phyloP scores from a whole-genome alignment of 345 rosid species.

The Citrus sinensis region DVS_A1.0 CM039169.1:2858001-2858500 shows the following conservation, averaged over 20 bases:
- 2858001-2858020: background rate
- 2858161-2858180: conserved; percentile 79
- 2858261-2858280: too few relatives aligned
- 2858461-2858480: background rate
- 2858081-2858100: conserved; percentile 82
- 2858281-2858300: too few relatives aligned
- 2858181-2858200: conserved; percentile 65
- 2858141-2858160: conserved; percentile 88
- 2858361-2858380: too few relatives aligned
- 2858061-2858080: conserved; percentile 93
- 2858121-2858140: conserved; percentile 80
- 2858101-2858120: conserved; percentile 80
- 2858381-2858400: too few relatives aligned
- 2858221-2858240: conserved; percentile 76
- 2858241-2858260: conserved; percentile 50
- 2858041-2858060: conserved; percentile 32
- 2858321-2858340: too few relatives aligned
- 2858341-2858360: too few relatives aligned
- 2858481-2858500: too few relatives aligned
- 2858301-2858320: background rate
- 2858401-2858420: too few relatives aligned
- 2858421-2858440: background rate
- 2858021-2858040: background rate
- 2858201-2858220: conserved; percentile 90
- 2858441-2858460: background rate